Base-by-base conservation (phyloP, 768 basidiomycete genomes). In the Lactifluus piperatus region DNA sequence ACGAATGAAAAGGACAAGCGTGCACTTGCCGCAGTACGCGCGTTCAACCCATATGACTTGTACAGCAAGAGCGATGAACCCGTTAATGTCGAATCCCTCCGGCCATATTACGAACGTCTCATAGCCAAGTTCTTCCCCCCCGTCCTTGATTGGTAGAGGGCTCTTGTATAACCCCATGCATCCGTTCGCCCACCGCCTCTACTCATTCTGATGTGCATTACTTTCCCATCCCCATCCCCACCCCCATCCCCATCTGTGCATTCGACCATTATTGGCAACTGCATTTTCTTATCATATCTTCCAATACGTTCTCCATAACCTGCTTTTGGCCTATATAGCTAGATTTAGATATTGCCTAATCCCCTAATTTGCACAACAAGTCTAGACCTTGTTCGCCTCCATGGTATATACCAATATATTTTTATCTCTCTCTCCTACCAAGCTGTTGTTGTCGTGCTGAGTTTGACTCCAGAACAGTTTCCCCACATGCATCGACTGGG, bases 11-110 rank as follows among this genome's bases (percentile, higher is more conserved):
- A 84, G 54, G 89, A 91, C 70, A 64, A 71, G 58, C 73, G 74
- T 54, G 76, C 81, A 20, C 80, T 91, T 32, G 81, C 77, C 41
- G 91, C 91, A 16, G 91, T 91, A 29, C 79, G 80, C 46, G 86
- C 85, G 0, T 95, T 95, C 80, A 95, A 94, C 72, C 92, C 93
- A 0, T 95, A 94, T 72, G 93, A 94, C 68, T 80, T 97, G 7
- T 97, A 97, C 76, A 88, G 85, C 77, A 95, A 95, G 74, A 82
- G 79, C 67, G 89, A 94, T 66, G 79, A 80, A 44, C 80, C 83
- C 5, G 81, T 85, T 54, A 71, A 82, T 51, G 76, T 78, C 14
- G 81, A 77, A 45, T 76, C 79, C 66, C 76, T 95, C 24, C 79
- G 82, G 62, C 88, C 91, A 14, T 95, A 97, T 73, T 97, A 97